These are phyloP conservation scores for Blastocystis sp. DNA, from an alignment of 352 stramenopile genomes.

Conservation along the genomic window DNA sequence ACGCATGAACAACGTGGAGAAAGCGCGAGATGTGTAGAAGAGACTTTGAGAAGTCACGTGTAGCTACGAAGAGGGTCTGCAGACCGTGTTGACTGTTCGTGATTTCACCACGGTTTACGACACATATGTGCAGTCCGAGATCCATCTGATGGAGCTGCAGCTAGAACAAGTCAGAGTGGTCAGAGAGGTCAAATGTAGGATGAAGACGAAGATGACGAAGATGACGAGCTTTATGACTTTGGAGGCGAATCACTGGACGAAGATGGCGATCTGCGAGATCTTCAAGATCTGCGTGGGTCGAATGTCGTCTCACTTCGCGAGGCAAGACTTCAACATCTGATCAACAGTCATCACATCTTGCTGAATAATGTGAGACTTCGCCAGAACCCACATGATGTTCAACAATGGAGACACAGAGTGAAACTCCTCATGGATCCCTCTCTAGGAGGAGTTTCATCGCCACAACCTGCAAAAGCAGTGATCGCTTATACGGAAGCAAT, in stretches of 20 bases:
- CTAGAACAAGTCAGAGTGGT: constrained; percentile 75
- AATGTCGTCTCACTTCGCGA: constrained; percentile 76
- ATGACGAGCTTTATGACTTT: constrained; percentile 4
- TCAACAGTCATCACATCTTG: constrained; percentile 84
- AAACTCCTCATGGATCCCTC: constrained; percentile 71
- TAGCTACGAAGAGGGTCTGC: constrained; percentile 63
- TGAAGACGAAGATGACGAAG: constrained; percentile 65
- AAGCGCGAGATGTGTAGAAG: constrained; percentile 89
- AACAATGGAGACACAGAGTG: constrained; percentile 91
- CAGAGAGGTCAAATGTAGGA: constrained; percentile 69
- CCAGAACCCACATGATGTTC: constrained; percentile 96
- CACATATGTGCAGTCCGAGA: constrained; percentile 94
- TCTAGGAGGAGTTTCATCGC: constrained; percentile 8
- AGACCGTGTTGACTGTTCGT: constrained; percentile 73
- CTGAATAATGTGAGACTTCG: constrained; percentile 87
- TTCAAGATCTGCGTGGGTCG: constrained; percentile 77
- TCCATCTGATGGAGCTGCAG: constrained; percentile 88
- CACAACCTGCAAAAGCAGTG: constrained; percentile 68
- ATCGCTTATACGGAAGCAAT: constrained; percentile 80
- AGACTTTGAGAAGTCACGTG: constrained; percentile 72
- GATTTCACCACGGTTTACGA: constrained; percentile 99
- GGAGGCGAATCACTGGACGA: constrained; percentile 70
- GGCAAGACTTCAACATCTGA: constrained; percentile 80
- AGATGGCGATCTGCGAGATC: constrained; percentile 69
- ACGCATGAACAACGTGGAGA: constrained; percentile 87